Base-by-base conservation (phyloP, 2,329 filamentous ascomycete genomes). In the Dactylellina leptospora region DNA sequence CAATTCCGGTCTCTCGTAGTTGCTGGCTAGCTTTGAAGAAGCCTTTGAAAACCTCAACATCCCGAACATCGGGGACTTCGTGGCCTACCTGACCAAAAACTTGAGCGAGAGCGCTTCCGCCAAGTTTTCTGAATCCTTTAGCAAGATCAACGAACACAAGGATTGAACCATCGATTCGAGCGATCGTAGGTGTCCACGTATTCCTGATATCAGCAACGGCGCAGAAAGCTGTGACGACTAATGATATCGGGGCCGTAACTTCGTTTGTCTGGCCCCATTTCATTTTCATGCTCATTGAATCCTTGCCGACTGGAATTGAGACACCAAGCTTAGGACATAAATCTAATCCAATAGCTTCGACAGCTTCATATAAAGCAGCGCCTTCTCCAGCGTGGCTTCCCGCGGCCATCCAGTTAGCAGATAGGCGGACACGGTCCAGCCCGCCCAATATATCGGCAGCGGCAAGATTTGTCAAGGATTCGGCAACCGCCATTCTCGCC, bases 361-460 rank as follows among this genome's bases (percentile, higher is more conserved):
- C 95, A 27, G 93, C 95, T 80, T 97, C 92, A 78, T 96, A 97
- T 28, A 97, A 84, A 13, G 89, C 92, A 38, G 93, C 93, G 40
- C 92, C 93, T 80, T 99, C 95, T 48, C 95, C 95, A 20, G 91
- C 89, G 79, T 97, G 92, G 78, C 88, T 92, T 72, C 93, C 91
- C n/a, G 93, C 93, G 2, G 92, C 93, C 95, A 97, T 97, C 93
- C 93, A 99, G 82, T 99, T 97, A 53, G 93, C 93, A 2, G 93
- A 97, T 8, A 97, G 85, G 79, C 93, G 90, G 73, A 97, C 88
- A 44, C 91, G 88, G 70, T 86, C 86, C 55, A 97, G 82, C 60
- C 90, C 87, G 47, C 89, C 90, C 62, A 88, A 85, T 20, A 89
- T 81, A 78, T 90, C 85, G 18, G 89, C 91, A 61, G 95, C 95